Evolutionary conservation across 2,329 filamentous ascomycete species (phyloP), one percentile per base, ranked within the genome.

Genomic region (Aurifilum marmelostoma): DNA sequence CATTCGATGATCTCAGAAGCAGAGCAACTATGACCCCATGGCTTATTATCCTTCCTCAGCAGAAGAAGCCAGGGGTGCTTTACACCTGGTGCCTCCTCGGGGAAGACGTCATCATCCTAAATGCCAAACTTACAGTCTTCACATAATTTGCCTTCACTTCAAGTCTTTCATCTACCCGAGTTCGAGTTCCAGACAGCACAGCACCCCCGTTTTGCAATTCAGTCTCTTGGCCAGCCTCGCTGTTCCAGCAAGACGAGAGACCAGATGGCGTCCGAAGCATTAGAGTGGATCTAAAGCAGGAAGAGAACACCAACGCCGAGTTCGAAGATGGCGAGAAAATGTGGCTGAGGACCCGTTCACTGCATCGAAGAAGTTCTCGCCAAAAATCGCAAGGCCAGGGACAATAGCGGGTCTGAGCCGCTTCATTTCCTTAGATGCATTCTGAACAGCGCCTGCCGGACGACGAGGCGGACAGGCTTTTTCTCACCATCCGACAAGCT

Each of bases 11-110:
- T n/a, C 8, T 47, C 21, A 2, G 18, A n/a, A 47, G 6, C 43
- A n/a, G 3, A 47, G 5, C 37, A 39, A 9, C 11, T 39, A 11
- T 7, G 37, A 11, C 37, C 37, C 37, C 8, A n/a, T n/a, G 7
- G 43, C 43, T 47, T 7, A 9, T 21, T 47, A 1, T 18, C 87
- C 87, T 7, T 12, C 3, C 24, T 12, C n/a, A 8, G 24, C 50
- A 21, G 54, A 18, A 58, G 29, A 6, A 34, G 54, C 54, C 21
- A 34, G 54, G 14, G 34, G 54, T 47, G 34, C 5, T 21, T 7
- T 27, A 58, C 16, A 4, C 16, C 27, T 58, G 54, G 29, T 32
- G 4, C 27, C 29, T 21, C 7, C 14, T 16, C 12, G 27, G 24
- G 24, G 14, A 58, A 58, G 54, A 18, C 27, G 54, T 32, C 54